phyloP scores from a whole-genome alignment of 345 rosid genomes.

The Salix purpurea region DNA sequence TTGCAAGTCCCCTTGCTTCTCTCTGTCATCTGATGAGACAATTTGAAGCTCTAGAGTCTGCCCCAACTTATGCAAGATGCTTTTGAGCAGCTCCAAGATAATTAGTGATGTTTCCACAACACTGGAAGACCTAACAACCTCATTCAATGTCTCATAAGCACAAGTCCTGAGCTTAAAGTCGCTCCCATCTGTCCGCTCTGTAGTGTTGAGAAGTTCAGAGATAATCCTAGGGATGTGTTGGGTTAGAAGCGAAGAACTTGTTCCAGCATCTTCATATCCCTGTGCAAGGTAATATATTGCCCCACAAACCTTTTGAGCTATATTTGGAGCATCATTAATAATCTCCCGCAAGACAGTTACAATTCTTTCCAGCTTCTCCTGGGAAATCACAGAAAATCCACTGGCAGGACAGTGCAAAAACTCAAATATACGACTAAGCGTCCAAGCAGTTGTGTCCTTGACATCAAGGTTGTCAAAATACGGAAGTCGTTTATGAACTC shows the following conservation, averaged over 20 bases:
- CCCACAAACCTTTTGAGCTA: conserved; percentile 92
- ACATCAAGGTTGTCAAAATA: conserved; percentile 22
- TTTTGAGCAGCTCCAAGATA: conserved; percentile 68
- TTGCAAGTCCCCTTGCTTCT: conserved; percentile 87
- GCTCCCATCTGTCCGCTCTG: conserved; percentile 64
- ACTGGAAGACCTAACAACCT: conserved; percentile 81
- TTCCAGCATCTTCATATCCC: conserved; percentile 79
- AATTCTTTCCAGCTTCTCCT: conserved; percentile 57
- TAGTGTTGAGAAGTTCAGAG: conserved; percentile 54
- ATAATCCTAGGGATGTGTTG: conserved; percentile 67
- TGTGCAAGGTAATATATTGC: conserved; percentile 91
- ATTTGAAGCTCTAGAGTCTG: conserved; percentile 73
- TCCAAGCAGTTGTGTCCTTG: conserved; percentile 94
- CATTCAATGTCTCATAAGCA: conserved; percentile 88
- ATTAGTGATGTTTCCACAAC: conserved; percentile 57
- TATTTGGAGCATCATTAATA: conserved; percentile 73
- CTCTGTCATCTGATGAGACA: conserved; percentile 71
- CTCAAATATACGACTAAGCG: conserved; percentile 87
- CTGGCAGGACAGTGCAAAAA: conserved; percentile 67
- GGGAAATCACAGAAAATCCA: conserved; percentile 64
- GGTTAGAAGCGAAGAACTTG: conserved; percentile 58
- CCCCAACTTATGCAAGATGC: conserved; percentile 61
- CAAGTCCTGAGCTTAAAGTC: conserved; percentile 75
- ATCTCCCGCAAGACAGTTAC: conserved; percentile 63
- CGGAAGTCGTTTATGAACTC: too few species aligned